phyloP scores from a whole-genome alignment of 768 basidiomycete species.

The Mycena chlorophos region DNA sequence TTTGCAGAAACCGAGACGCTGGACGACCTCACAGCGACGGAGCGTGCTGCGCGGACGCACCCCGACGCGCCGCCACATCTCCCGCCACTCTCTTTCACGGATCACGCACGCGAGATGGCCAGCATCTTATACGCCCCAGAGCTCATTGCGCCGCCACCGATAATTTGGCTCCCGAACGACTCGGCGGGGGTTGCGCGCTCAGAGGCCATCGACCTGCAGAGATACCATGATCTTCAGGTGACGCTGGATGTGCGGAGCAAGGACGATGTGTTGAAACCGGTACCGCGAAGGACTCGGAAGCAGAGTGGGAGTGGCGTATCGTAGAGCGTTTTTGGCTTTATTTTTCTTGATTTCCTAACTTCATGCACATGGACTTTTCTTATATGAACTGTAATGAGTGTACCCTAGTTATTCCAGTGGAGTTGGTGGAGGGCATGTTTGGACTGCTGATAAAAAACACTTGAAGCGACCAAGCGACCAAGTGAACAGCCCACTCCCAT shows the following conservation, averaged over 20 bases:
- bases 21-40: constrained; percentile 80
- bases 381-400: too few species aligned
- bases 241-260: constrained; percentile 68
- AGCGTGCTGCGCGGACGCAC: constrained; percentile 74
- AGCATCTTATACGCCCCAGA: constrained; percentile 82
- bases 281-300: constrained; percentile 1
- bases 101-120: constrained; percentile 76
- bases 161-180: constrained; percentile 86
- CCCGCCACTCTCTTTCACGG: constrained; percentile 66
- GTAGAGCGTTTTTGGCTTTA: background rate
- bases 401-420: too few species aligned
- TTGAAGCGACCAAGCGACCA: too few species aligned
- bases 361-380: too few species aligned
- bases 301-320: background rate
- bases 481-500: too few species aligned
- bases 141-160: constrained; percentile 72
- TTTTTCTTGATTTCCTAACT: too few species aligned
- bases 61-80: constrained; percentile 76
- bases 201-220: constrained; percentile 74
- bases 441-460: too few species aligned
- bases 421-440: too few species aligned
- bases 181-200: constrained; percentile 69
- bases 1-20: constrained; percentile 67
- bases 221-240: constrained; percentile 69
- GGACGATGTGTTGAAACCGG: constrained; percentile 43